Conservation (phyloP, 2,329 filamentous ascomycete genomes). For the Talaromyces islandicus region DNA sequence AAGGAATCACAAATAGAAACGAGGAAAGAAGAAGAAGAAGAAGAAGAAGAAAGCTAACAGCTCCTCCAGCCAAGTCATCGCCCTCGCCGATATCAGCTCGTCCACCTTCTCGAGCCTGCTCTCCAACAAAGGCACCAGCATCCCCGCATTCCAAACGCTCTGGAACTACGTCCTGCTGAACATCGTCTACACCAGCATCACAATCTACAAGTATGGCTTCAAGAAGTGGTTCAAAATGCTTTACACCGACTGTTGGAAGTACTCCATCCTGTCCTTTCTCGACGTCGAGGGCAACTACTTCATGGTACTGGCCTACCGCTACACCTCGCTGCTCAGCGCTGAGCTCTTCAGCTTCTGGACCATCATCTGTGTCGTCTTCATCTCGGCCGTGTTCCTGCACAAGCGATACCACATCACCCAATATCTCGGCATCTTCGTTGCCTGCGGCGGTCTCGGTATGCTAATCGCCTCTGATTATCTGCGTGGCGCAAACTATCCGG, state of each 20-base stretch:
- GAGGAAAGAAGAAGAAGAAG: too few relatives aligned
- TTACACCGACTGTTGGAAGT: constrained; percentile 77
- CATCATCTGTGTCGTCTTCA: constrained; percentile 81
- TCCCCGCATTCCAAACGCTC: constrained; percentile 91
- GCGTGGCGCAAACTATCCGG: constrained; percentile 53
- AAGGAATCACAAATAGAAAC: not conserved
- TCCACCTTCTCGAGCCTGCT: constrained; percentile 86
- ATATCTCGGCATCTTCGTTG: constrained; percentile 78
- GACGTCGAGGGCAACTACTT: constrained; percentile 99
- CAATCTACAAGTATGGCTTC: constrained; percentile 72
- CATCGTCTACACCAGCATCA: constrained; percentile 72
- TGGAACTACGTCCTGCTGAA: constrained; percentile 89
- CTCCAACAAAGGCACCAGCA: constrained; percentile 60
- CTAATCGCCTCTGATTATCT: constrained; percentile 85
- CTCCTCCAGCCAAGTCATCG: constrained; percentile 62
- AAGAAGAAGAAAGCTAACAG: not conserved
- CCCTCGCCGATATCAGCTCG: constrained; percentile 84
- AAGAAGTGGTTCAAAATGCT: constrained; percentile 62
- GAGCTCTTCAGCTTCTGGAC: constrained; percentile 99
- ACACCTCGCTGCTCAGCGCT: constrained; percentile 86
- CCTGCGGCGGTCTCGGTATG: constrained; percentile 84
- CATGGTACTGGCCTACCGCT: constrained; percentile 84
- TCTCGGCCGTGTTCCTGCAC: constrained; percentile 75
- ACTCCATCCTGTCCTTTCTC: constrained; percentile 84
- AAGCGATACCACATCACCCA: constrained; percentile 88